Evolutionary conservation across 306 rosid species (phyloP).

Genomic region (Sicyos edulis): DNA sequence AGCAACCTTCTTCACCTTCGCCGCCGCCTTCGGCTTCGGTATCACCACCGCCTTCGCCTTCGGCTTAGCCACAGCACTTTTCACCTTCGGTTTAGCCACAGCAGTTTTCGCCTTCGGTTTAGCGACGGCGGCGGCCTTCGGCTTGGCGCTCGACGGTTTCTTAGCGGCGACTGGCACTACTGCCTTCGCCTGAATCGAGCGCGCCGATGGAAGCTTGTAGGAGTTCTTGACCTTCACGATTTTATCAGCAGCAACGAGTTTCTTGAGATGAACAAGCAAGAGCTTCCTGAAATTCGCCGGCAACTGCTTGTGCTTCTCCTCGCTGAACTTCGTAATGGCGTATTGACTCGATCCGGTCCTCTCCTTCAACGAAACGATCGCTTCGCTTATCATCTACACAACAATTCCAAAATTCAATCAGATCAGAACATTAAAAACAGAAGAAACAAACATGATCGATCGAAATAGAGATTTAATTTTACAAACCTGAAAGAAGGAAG

Average conservation of each 20-base stretch:
- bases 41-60: not conserved
- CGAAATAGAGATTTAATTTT: too few species aligned
- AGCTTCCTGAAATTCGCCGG: conserved; percentile 61
- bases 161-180: conserved; percentile 25
- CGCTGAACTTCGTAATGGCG: conserved; percentile 40
- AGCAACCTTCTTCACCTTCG: too few species aligned
- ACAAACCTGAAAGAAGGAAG: conserved; percentile 27
- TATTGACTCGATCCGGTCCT: conserved; percentile 44
- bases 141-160: not conserved
- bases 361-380: conserved; percentile 41
- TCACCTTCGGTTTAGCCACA: conserved; percentile 7
- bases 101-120: conserved; percentile 14
- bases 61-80: conserved; percentile 4
- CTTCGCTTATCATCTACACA: conserved; percentile 36
- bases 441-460: too few species aligned
- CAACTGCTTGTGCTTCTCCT: conserved; percentile 49
- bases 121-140: not conserved
- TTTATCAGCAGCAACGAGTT: conserved; percentile 51
- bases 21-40: not conserved
- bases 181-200: conserved; percentile 4
- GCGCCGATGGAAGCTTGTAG: conserved; percentile 46
- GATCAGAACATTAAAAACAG: not conserved
- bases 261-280: conserved; percentile 51
- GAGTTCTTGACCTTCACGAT: conserved; percentile 78
- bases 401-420: not conserved